A percentile compares a stretch with the other conserved stretches of the same genome.
phyloP scores from a whole-genome alignment of 1,284 basidiomycete genomes.

The Ceratobasidium sp. region DNA sequence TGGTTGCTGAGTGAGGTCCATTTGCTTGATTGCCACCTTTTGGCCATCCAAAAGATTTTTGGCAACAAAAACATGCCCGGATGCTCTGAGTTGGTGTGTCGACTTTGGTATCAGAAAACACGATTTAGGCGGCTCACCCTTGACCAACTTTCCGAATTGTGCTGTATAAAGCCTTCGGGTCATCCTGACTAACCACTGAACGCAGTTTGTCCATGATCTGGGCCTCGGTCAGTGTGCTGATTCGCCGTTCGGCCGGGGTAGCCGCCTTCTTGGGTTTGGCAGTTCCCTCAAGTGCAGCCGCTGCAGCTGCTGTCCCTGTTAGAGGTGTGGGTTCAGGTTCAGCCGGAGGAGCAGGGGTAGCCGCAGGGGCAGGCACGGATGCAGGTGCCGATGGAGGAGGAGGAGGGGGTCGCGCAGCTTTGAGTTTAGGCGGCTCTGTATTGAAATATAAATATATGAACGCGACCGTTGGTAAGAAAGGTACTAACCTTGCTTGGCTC shows the following conservation, averaged over 20 bases:
- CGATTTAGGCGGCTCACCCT: slow-evolving; percentile 66
- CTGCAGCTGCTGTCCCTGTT: slow-evolving; percentile 72
- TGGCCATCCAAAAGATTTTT: slow-evolving; percentile 87
- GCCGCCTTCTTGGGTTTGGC: slow-evolving; percentile 71
- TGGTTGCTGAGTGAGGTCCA: slow-evolving; percentile 96
- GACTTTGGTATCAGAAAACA: neutral
- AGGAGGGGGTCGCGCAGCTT: slow-evolving; percentile 36
- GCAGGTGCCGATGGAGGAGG: slow-evolving; percentile 46
- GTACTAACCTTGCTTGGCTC: slow-evolving; percentile 4
- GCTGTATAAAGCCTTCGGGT: slow-evolving; percentile 90
- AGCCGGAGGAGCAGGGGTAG: slow-evolving; percentile 48
- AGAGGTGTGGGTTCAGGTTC: slow-evolving; percentile 51
- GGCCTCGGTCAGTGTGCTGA: slow-evolving; percentile 95
- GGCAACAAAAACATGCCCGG: slow-evolving; percentile 98
- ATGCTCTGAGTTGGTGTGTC: slow-evolving; percentile 67
- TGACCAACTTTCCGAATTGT: slow-evolving; percentile 99
- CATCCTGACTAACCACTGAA: slow-evolving; percentile 84
- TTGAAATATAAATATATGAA: neutral
- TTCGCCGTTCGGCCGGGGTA: slow-evolving; percentile 81
- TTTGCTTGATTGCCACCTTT: slow-evolving; percentile 99
- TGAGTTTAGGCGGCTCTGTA: slow-evolving; percentile 35
- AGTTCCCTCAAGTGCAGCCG: slow-evolving; percentile 65
- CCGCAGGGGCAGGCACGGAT: slow-evolving; percentile 41
- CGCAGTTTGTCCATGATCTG: slow-evolving; percentile 99
- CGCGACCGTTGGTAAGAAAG: neutral